Evolutionary conservation across 345 rosid species (phyloP), one percentile per base, ranked within the genome.

Genomic region (Euphorbia peplus): DNA sequence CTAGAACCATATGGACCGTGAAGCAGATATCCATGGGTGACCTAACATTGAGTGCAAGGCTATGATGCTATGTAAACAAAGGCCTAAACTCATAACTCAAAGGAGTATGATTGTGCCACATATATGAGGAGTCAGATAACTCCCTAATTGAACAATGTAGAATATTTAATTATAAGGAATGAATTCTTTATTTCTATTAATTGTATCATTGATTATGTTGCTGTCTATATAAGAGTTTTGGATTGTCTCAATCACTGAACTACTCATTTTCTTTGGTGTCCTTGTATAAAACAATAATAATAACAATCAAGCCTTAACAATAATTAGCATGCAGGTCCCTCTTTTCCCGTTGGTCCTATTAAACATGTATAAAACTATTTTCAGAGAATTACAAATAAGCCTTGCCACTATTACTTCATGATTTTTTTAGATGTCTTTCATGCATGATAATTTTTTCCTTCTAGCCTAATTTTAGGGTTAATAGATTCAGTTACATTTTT

Each of bases 381-480:
- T 54, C 8, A 39, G 16, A 26, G 14, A 25, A 11, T 51, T 70
- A 14, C 8, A 52, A 22, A 4, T 4, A 3, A 37, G 21, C 41
- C 44, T 44, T 18, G 30, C 42, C 32, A 21, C 54, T 5, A 48
- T 44, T 70, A 15, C 47, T 60, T 35, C 7, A 35, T 4, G 24
- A n/a, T 59, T 59, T 50, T 50, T 70, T 16, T 30, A 37, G 13
- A 70, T 60, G 47, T 60, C 8, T 28, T 63, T 42, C 32, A 25
- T 5, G 41, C 39, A 48, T 26, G 56, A 53, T 5, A 12, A 32
- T 47, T 21, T 41, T 59, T n/a, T 25, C 44, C 53, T 29, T 64
- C 57, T 66, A 55, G 61, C 48, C 39, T 63, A 53, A 60, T 25
- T 69, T 46, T 60, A 64, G 25, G 13, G 26, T 26, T 57, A 67